Conservation (phyloP, 2,329 filamentous ascomycete genomes). For the Cladophialophora carrionii region DNA sequence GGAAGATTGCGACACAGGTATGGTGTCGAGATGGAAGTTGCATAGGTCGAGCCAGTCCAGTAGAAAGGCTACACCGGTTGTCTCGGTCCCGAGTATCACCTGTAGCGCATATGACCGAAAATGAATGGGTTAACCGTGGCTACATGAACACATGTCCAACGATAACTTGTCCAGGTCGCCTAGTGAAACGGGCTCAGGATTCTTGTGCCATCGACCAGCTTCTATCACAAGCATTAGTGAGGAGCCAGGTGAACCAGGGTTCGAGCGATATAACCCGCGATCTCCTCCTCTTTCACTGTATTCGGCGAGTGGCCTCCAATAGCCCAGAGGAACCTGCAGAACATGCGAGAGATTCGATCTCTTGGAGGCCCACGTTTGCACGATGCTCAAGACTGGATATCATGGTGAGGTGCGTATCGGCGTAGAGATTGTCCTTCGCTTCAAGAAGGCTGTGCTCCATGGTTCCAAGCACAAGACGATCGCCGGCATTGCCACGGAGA, state of each 20-base stretch:
- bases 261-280: conserved; percentile 69
- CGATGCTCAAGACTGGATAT: conserved; percentile 83
- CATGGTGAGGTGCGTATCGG: conserved; percentile 70
- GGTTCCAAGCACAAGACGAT: conserved; percentile 60
- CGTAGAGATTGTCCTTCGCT: conserved; percentile 66
- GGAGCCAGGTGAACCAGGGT: conserved; percentile 74
- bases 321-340: conserved; percentile 69
- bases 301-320: conserved; percentile 14
- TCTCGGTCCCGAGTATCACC: too few species aligned
- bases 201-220: conserved; percentile 81
- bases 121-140: too few species aligned
- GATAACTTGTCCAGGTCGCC: conserved; percentile 63
- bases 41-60: neutral
- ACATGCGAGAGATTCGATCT: conserved; percentile 75
- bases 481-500: conserved; percentile 59
- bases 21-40: neutral
- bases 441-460: conserved; percentile 70
- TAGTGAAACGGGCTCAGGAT: conserved; percentile 67
- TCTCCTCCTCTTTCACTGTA: conserved; percentile 64
- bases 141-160: too few species aligned
- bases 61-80: neutral
- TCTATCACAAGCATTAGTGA: conserved; percentile 74
- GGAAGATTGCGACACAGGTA: neutral
- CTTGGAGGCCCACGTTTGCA: conserved; percentile 75
- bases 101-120: too few species aligned